Percentiles rank a stretch among this genome's conserved stretches.
Conservation (phyloP, 148 eudicot genomes). For the Nepenthes mirabilis region DNA sequence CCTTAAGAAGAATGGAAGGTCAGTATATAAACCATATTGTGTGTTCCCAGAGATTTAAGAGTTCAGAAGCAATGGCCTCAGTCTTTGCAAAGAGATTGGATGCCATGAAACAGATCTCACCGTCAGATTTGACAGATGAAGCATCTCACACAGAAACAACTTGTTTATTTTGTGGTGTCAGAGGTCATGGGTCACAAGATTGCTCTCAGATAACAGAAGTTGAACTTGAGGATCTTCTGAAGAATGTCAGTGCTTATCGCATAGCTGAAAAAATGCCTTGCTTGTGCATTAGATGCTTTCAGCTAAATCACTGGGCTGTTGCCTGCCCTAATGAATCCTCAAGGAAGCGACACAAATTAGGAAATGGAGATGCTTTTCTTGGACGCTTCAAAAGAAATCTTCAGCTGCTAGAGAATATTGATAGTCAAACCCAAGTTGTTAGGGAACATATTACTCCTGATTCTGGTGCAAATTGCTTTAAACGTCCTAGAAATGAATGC, state of each 20-base stretch:
- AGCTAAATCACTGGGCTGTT: conserved; percentile 48
- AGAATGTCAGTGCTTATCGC: conserved; percentile 7
- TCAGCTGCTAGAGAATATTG: not conserved
- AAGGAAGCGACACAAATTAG: conserved; percentile 1
- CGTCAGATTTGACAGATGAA: conserved; percentile 8
- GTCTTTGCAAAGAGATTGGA: conserved; percentile 36
- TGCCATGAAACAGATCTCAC: conserved; percentile 27
- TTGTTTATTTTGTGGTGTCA: conserved; percentile 39
- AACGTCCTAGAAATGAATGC: not conserved
- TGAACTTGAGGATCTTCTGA: conserved; percentile 25
- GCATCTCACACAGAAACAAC: conserved; percentile 1
- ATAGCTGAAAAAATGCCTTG: conserved; percentile 20
- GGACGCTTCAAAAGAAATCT: conserved; percentile 1
- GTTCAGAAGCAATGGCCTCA: conserved; percentile 34
- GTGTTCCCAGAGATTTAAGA: conserved; percentile 8
- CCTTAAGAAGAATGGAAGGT: conserved; percentile 9
- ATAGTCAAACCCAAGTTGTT: conserved; percentile 1
- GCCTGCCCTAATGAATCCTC: conserved; percentile 26
- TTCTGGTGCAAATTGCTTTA: not conserved
- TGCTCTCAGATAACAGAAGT: conserved; percentile 27
- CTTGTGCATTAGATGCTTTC: conserved; percentile 46
- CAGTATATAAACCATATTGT: conserved; percentile 4
- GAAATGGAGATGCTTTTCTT: not conserved
- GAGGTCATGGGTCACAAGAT: conserved; percentile 29
- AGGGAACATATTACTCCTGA: not conserved